Conservation (phyloP, 2,329 filamentous ascomycete species). For the Chaetoscypha palmicola region DNA sequence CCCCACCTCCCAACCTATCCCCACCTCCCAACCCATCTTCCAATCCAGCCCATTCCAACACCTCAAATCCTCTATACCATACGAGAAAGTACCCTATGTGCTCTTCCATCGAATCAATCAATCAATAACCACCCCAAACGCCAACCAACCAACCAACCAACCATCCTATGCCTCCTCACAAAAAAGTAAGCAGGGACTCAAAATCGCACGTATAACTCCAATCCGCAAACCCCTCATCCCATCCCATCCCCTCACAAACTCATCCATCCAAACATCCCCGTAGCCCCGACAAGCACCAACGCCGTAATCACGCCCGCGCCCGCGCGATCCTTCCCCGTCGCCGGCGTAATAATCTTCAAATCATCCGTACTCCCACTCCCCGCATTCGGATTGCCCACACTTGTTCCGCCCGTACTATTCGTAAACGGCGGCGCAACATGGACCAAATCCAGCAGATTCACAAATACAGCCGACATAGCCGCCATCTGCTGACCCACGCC, state of each 20-base stretch:
- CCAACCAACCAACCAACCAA: neutral
- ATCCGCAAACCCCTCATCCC: neutral
- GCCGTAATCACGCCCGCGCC: conserved; percentile 37
- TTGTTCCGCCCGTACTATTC: conserved; percentile 44
- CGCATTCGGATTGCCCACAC: conserved; percentile 34
- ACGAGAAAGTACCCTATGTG: too few relatives aligned
- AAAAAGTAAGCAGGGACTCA: too few relatives aligned
- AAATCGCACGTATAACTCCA: too few relatives aligned
- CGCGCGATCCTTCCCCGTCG: conserved; percentile 32
- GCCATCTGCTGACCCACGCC: conserved; percentile 61
- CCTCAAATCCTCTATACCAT: too few relatives aligned
- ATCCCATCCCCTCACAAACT: conserved; percentile 15
- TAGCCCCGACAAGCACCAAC: conserved; percentile 25
- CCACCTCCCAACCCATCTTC: too few relatives aligned
- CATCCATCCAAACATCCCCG: conserved; percentile 33
- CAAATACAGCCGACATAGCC: conserved; percentile 50
- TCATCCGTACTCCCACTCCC: conserved; percentile 6
- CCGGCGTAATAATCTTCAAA: conserved; percentile 10
- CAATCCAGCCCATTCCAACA: too few relatives aligned
- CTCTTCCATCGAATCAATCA: too few relatives aligned
- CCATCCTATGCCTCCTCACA: neutral
- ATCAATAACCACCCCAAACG: too few relatives aligned
- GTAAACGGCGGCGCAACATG: conserved; percentile 35
- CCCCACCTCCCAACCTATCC: too few relatives aligned
- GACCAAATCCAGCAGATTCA: conserved; percentile 36